Percentiles rank a stretch among this genome's conserved stretches.
Evolutionary conservation across 2,329 filamentous ascomycete species (phyloP).

Genomic region (Aspergillus hortae): DNA sequence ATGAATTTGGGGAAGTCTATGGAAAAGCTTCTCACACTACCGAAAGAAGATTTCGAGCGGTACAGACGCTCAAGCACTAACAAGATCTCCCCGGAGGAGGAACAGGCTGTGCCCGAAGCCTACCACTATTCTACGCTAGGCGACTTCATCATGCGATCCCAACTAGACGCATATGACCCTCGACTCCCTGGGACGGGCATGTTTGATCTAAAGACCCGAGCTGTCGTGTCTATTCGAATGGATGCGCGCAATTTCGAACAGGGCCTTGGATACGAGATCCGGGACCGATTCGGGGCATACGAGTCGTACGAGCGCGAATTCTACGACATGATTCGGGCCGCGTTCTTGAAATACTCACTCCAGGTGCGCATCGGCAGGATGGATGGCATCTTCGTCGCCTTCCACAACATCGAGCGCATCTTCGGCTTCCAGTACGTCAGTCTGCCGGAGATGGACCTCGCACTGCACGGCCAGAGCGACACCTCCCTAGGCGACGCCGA

Average conservation of each 20-base stretch:
- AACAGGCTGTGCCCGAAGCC: slow-evolving; percentile 68
- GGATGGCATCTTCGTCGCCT: slow-evolving; percentile 98
- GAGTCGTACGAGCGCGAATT: slow-evolving; percentile 95
- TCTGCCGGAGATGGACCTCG: slow-evolving; percentile 80
- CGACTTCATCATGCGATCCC: slow-evolving; percentile 90
- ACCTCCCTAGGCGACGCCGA: slow-evolving; percentile 71
- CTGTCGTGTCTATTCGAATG: slow-evolving; percentile 90
- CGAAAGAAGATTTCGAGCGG: slow-evolving; percentile 78
- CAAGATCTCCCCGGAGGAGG: slow-evolving; percentile 63
- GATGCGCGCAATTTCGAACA: slow-evolving; percentile 67
- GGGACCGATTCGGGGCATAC: slow-evolving; percentile 68
- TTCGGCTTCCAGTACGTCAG: slow-evolving; percentile 97
- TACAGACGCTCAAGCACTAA: slow-evolving; percentile 69
- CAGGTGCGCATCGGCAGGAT: slow-evolving; percentile 97
- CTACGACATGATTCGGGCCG: slow-evolving; percentile 91
- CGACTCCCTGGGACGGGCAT: slow-evolving; percentile 86
- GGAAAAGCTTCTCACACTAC: slow-evolving; percentile 87
- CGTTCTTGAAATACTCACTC: slow-evolving; percentile 93
- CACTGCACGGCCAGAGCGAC: slow-evolving; percentile 75
- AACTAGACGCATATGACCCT: slow-evolving; percentile 84
- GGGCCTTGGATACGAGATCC: slow-evolving; percentile 84
- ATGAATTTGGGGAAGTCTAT: slow-evolving; percentile 93
- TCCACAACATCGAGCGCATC: slow-evolving; percentile 89
- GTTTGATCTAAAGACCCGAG: slow-evolving; percentile 94
- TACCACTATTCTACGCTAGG: slow-evolving; percentile 86